Evolutionary conservation across 768 basidiomycete species (phyloP).

Genomic region (Suillus americanus): DNA sequence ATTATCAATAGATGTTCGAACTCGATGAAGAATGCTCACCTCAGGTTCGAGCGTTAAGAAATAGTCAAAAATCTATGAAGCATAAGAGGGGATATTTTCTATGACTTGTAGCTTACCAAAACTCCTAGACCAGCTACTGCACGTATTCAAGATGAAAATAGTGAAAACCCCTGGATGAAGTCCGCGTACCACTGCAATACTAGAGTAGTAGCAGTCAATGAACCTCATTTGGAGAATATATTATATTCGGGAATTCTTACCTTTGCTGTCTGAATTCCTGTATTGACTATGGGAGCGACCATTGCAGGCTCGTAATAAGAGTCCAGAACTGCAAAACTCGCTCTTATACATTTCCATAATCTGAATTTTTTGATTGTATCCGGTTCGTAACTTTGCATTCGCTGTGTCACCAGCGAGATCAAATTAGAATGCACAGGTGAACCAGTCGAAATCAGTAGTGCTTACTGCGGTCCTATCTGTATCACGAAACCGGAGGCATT

Average conservation of each 20-base stretch:
- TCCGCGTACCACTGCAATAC: not conserved
- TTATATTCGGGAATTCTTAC: not conserved
- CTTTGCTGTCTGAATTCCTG: not conserved
- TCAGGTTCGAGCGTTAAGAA: not conserved
- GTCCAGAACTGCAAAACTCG: not conserved
- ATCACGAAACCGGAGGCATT: not conserved
- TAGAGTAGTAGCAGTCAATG: not conserved
- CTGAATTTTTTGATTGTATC: not conserved
- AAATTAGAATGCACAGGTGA: not conserved
- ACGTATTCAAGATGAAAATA: not conserved
- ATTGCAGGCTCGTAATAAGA: not conserved
- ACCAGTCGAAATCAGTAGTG: not conserved
- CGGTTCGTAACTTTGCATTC: not conserved
- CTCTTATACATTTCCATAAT: not conserved
- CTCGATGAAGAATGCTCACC: not conserved
- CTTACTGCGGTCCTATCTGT: not conserved
- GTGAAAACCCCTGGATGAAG: not conserved
- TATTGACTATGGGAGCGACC: not conserved
- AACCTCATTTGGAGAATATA: not conserved
- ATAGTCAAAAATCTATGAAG: not conserved
- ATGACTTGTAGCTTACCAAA: not conserved
- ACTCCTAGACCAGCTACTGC: not conserved
- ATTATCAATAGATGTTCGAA: not conserved
- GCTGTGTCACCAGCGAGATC: not conserved
- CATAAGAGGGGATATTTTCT: not conserved